These are phyloP conservation scores for Trichoderma cornu-damae DNA, from an alignment of 2,329 filamentous ascomycete genomes.

Conservation along the genomic window DNA sequence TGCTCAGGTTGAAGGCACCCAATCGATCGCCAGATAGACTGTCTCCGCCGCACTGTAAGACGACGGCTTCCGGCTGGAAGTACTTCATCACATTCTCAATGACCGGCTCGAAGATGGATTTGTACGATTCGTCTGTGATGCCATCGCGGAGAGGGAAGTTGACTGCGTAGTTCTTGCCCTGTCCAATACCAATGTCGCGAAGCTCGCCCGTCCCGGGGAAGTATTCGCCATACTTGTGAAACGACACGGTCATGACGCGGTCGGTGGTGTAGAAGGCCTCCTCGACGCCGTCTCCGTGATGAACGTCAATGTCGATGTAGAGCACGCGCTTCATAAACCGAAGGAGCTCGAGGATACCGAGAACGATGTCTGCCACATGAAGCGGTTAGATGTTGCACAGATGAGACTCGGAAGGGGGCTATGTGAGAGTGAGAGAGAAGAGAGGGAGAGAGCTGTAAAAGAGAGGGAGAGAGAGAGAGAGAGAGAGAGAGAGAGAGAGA, in stretches of 20 bases:
- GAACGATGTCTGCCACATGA: slow-evolving; percentile 74
- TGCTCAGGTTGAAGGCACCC: slow-evolving; percentile 96
- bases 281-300: slow-evolving; percentile 89
- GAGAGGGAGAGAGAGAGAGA: too few relatives aligned
- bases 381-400: slow-evolving; percentile 5
- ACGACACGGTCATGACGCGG: slow-evolving; percentile 86
- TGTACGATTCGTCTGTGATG: slow-evolving; percentile 85
- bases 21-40: slow-evolving; percentile 89
- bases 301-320: slow-evolving; percentile 94
- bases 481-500: too few relatives aligned
- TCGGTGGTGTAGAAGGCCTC: slow-evolving; percentile 92
- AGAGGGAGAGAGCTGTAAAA: too few relatives aligned
- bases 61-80: slow-evolving; percentile 86
- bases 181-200: slow-evolving; percentile 78
- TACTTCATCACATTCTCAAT: slow-evolving; percentile 81
- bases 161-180: slow-evolving; percentile 82
- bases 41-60: slow-evolving; percentile 93
- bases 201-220: slow-evolving; percentile 90
- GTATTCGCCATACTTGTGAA: slow-evolving; percentile 96
- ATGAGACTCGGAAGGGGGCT: too few relatives aligned
- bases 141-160: slow-evolving; percentile 91
- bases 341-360: slow-evolving; percentile 87
- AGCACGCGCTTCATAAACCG: slow-evolving; percentile 91
- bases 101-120: slow-evolving; percentile 85
- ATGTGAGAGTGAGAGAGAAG: too few relatives aligned